Conservation (phyloP, 306 rosid genomes). For the Abrus precatorius region DNA sequence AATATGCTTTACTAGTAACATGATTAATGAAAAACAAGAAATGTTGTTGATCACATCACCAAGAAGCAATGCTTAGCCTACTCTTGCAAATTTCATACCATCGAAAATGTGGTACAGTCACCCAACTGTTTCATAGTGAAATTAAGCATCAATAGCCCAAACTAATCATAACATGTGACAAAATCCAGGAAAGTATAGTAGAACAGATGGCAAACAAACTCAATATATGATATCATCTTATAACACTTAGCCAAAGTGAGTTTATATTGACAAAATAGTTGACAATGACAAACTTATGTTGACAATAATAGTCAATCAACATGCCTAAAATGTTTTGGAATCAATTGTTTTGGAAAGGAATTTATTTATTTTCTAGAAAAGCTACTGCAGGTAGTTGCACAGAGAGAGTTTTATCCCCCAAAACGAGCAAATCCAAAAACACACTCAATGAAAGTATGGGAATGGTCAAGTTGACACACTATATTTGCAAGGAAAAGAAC, state of each 20-base stretch:
- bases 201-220: not conserved
- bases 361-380: not conserved
- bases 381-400: not conserved
- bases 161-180: slow-evolving; percentile 10
- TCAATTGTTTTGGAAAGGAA: not conserved
- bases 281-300: slow-evolving; percentile 6
- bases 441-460: slow-evolving; percentile 6
- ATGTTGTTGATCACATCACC: slow-evolving; percentile 24
- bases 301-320: not conserved
- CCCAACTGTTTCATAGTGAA: slow-evolving; percentile 16
- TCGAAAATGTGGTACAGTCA: slow-evolving; percentile 41
- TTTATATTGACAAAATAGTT: not conserved
- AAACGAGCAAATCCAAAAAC: not conserved
- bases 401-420: not conserved
- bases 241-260: slow-evolving; percentile 17
- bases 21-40: slow-evolving; percentile 25
- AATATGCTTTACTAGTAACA: slow-evolving; percentile 24
- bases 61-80: slow-evolving; percentile 19
- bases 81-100: slow-evolving; percentile 10
- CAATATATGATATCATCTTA: slow-evolving; percentile 9
- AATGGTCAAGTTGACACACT: not conserved
- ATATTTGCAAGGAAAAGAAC: slow-evolving; percentile 27
- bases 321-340: not conserved
- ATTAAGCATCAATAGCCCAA: slow-evolving; percentile 34
- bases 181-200: slow-evolving; percentile 1